Conservation (phyloP, 495 filamentous ascomycete genomes). For the Hyaloscypha finlandica region DNA sequence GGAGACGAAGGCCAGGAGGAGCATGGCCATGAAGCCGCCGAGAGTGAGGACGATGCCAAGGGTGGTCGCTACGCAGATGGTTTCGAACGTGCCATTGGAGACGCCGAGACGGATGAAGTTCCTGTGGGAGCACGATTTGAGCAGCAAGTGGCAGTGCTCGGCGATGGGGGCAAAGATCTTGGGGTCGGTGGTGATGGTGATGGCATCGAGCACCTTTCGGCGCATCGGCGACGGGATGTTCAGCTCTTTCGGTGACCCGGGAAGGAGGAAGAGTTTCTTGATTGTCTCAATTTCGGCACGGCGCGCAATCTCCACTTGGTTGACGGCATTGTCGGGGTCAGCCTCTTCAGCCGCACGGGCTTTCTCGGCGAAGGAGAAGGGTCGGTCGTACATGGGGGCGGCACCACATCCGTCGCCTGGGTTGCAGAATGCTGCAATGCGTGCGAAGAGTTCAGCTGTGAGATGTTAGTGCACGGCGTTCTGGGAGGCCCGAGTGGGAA, state of each 20-base stretch:
- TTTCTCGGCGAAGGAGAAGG: constrained; percentile 17
- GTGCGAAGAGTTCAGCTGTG: constrained; percentile 37
- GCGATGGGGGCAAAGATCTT: constrained; percentile 38
- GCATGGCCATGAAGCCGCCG: constrained; percentile 38
- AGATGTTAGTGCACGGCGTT: constrained; percentile 2
- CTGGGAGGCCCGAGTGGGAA: background rate
- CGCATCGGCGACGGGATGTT: constrained; percentile 43
- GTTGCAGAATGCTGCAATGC: constrained; percentile 40
- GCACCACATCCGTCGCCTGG: constrained; percentile 34
- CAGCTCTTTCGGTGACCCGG: constrained; percentile 42
- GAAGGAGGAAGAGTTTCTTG: constrained; percentile 40
- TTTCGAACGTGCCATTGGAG: constrained; percentile 47
- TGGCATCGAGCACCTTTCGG: constrained; percentile 32
- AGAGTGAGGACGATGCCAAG: constrained; percentile 38
- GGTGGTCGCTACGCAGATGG: constrained; percentile 42
- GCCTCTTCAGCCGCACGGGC: background rate
- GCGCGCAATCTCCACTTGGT: constrained; percentile 16
- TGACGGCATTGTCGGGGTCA: background rate
- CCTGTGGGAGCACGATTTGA: constrained; percentile 51
- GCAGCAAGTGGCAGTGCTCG: constrained; percentile 46
- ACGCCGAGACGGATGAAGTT: constrained; percentile 51
- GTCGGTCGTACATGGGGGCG: constrained; percentile 12
- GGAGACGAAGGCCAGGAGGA: constrained; percentile 38
- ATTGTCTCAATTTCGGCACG: constrained; percentile 40
- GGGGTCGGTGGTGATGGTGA: constrained; percentile 34